Conservation (phyloP, 495 filamentous ascomycete species). For the Tuber melanosporum region DNA sequence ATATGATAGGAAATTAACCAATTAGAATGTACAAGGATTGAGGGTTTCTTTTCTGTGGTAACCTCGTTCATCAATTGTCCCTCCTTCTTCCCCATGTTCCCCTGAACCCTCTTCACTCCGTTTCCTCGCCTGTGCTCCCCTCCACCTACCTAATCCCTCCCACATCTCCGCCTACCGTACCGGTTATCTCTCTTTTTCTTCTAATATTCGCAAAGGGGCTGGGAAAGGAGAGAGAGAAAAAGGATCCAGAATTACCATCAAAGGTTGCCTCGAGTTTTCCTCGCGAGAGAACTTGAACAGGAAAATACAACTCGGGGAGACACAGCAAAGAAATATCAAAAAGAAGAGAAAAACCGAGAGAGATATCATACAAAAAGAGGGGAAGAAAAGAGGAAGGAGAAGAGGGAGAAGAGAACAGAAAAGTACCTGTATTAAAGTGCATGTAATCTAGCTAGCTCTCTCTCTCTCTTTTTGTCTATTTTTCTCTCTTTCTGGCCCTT, state of each 20-base stretch:
- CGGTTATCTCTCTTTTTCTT: neutral
- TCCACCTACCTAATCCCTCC: constrained; percentile 4
- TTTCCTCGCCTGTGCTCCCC: constrained; percentile 5
- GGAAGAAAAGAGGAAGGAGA: neutral
- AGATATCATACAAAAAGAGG: constrained; percentile 4
- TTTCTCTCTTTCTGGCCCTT: constrained; percentile 18
- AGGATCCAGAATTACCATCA: neutral
- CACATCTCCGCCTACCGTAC: neutral
- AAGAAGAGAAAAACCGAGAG: neutral
- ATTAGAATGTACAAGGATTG: neutral
- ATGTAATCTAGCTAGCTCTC: constrained; percentile 1
- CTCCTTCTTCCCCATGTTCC: constrained; percentile 2
- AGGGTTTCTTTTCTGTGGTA: neutral
- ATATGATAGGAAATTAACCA: constrained; percentile 1
- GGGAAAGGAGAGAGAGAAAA: neutral
- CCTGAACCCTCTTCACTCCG: constrained; percentile 3
- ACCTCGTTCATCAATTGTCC: constrained; percentile 2
- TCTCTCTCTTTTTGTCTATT: neutral
- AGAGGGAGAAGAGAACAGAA: constrained; percentile 12
- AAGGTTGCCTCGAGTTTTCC: neutral
- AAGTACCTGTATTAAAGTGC: constrained; percentile 10
- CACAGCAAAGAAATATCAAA: neutral
- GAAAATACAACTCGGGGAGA: neutral
- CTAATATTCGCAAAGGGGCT: neutral
- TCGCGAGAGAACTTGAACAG: neutral